These are phyloP conservation scores for Saccharomycopsis sp. DNA, from an alignment of 805 yeast species.

Conservation along the genomic window DNA sequence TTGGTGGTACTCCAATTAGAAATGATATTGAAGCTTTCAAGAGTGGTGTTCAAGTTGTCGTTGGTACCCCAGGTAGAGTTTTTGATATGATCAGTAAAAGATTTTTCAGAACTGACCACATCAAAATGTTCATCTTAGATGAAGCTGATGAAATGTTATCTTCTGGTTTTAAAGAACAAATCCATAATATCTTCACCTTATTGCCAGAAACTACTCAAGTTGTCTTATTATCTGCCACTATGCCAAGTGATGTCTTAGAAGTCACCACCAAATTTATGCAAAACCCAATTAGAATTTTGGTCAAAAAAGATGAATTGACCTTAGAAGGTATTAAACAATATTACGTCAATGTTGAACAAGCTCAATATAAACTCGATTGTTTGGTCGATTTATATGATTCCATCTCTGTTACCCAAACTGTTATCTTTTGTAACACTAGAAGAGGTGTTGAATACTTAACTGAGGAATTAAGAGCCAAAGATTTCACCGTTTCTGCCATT, in stretches of 20 bases:
- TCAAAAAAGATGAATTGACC: conserved; percentile 88
- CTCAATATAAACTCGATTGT: conserved; percentile 90
- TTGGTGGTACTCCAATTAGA: conserved; percentile 83
- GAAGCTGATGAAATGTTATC: conserved; percentile 95
- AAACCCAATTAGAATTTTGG: conserved; percentile 88
- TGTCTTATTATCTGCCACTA: conserved; percentile 89
- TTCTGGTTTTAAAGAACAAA: conserved; percentile 92
- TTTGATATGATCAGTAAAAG: conserved; percentile 84
- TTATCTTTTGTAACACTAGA: conserved; percentile 95
- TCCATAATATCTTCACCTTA: conserved; percentile 78
- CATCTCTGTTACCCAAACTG: conserved; percentile 92
- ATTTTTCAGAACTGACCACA: conserved; percentile 56
- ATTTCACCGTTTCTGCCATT: conserved; percentile 91
- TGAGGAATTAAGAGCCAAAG: conserved; percentile 62
- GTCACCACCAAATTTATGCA: conserved; percentile 88
- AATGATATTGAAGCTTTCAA: conserved; percentile 71
- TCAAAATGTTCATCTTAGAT: conserved; percentile 84
- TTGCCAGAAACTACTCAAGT: conserved; percentile 85
- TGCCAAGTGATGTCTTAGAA: conserved; percentile 84
- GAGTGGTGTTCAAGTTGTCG: conserved; percentile 77
- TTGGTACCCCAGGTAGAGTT: conserved; percentile 97
- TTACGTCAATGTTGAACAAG: conserved; percentile 83
- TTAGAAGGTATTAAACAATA: conserved; percentile 92
- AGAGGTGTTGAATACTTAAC: conserved; percentile 89
- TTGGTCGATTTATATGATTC: conserved; percentile 92